Evolutionary conservation across 345 rosid species (phyloP).

Genomic region (Ceriops tagal): DNA sequence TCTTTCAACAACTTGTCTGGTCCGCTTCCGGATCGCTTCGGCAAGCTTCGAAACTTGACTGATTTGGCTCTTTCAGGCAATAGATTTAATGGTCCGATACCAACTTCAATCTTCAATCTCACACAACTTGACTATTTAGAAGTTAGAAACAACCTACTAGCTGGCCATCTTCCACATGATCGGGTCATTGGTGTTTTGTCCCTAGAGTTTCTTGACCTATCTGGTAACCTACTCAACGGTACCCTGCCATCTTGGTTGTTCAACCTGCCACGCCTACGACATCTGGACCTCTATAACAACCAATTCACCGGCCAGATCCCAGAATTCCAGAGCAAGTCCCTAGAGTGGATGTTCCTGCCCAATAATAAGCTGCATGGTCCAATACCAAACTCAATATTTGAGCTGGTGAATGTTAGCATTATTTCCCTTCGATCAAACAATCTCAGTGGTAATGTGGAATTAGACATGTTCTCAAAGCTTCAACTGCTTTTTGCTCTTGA

Average conservation of each 20-base stretch:
- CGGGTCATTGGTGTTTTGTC: not conserved
- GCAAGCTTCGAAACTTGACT: slow-evolving; percentile 1
- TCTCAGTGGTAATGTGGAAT: slow-evolving; percentile 16
- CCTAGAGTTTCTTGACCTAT: not conserved
- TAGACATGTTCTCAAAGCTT: slow-evolving; percentile 17
- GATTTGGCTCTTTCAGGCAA: not conserved
- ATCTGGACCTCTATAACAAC: not conserved
- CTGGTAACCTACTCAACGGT: slow-evolving; percentile 12
- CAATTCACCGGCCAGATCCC: slow-evolving; percentile 11
- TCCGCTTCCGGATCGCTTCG: not conserved
- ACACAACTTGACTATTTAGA: not conserved
- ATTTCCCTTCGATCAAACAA: slow-evolving; percentile 21
- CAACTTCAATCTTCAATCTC: slow-evolving; percentile 8
- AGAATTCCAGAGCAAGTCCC: slow-evolving; percentile 2
- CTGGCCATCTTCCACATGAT: not conserved
- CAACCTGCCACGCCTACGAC: not conserved
- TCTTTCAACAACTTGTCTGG: slow-evolving; percentile 22
- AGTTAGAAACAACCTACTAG: not conserved
- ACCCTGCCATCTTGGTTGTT: slow-evolving; percentile 21
- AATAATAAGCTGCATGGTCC: slow-evolving; percentile 20
- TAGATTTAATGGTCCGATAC: slow-evolving; percentile 23
- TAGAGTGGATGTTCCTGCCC: not conserved
- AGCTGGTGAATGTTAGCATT: slow-evolving; percentile 11
- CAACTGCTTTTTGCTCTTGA: not conserved
- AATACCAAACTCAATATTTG: slow-evolving; percentile 22